Evolutionary conservation across 371 early-diverging fungal genomes (phyloP).

Genomic region (Actinomucor elegans): DNA sequence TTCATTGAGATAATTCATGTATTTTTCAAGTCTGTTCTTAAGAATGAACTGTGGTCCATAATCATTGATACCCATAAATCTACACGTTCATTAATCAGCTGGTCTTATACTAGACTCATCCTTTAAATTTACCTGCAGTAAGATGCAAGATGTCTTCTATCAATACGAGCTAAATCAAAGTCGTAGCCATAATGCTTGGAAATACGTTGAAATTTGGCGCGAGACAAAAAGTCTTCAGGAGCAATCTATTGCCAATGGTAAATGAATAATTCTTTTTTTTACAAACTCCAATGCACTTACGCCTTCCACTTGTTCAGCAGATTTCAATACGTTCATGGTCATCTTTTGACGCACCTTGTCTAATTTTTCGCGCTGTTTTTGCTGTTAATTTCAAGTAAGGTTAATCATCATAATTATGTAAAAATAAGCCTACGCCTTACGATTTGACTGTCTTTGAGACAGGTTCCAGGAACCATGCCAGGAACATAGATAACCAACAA

Average conservation of each 20-base stretch:
- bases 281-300: slow-evolving; percentile 20
- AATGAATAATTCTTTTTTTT: neutral
- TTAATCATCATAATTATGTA: too few species aligned
- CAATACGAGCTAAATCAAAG: slow-evolving; percentile 51
- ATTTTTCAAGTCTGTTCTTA: slow-evolving; percentile 49
- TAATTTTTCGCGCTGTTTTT: slow-evolving; percentile 56
- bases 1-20: slow-evolving; percentile 49
- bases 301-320: slow-evolving; percentile 30
- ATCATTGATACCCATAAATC: slow-evolving; percentile 60
- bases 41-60: slow-evolving; percentile 57
- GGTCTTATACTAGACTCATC: neutral
- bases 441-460: slow-evolving; percentile 56
- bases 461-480: slow-evolving; percentile 63
- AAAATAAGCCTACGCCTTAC: slow-evolving; percentile 36
- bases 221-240: slow-evolving; percentile 49
- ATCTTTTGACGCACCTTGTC: slow-evolving; percentile 56
- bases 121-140: slow-evolving; percentile 55
- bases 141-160: slow-evolving; percentile 48
- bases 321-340: slow-evolving; percentile 46
- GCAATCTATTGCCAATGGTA: slow-evolving; percentile 33
- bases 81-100: slow-evolving; percentile 1
- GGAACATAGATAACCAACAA: slow-evolving; percentile 61
- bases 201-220: slow-evolving; percentile 40
- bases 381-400: too few species aligned
- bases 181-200: slow-evolving; percentile 52